Evolutionary conservation across 805 yeast species (phyloP).

Genomic region (Ogataea trehalophila): DNA sequence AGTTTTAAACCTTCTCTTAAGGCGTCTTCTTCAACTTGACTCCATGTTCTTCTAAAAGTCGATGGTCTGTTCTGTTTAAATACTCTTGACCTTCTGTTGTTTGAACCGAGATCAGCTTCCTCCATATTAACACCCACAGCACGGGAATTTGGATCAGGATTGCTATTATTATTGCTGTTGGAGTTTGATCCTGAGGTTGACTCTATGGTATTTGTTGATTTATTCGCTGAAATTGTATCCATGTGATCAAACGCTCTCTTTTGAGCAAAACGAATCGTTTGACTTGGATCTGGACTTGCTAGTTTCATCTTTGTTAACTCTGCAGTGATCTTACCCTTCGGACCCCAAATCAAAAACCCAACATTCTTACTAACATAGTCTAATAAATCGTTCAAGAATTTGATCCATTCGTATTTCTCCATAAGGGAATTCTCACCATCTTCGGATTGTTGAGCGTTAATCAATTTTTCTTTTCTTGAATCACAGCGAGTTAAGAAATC

Average conservation of each 20-base stretch:
- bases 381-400: conserved; percentile 71
- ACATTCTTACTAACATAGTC: conserved; percentile 75
- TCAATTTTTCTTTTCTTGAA: conserved; percentile 59
- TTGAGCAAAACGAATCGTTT: not conserved
- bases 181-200: no score
- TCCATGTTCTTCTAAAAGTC: conserved; percentile 69
- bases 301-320: conserved; percentile 17
- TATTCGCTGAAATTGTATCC: not conserved
- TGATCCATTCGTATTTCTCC: conserved; percentile 80
- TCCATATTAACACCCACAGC: no score
- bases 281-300: conserved; percentile 1
- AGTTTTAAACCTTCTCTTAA: conserved; percentile 72
- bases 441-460: conserved; percentile 27
- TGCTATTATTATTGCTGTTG: no score
- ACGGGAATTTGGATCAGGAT: no score
- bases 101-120: conserved; percentile 1
- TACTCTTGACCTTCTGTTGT: conserved; percentile 7
- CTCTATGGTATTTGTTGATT: not conserved
- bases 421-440: conserved; percentile 48
- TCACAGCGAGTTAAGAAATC: conserved; percentile 76
- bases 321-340: conserved; percentile 28
- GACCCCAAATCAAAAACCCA: conserved; percentile 69
- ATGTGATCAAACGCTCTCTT: conserved; percentile 1
- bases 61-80: conserved; percentile 25
- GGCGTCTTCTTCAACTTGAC: conserved; percentile 82